A percentile compares a stretch with the other conserved stretches of the same genome.
Conservation (phyloP, 2,329 filamentous ascomycete species). For the Gaeumannomyces sp. region DNA sequence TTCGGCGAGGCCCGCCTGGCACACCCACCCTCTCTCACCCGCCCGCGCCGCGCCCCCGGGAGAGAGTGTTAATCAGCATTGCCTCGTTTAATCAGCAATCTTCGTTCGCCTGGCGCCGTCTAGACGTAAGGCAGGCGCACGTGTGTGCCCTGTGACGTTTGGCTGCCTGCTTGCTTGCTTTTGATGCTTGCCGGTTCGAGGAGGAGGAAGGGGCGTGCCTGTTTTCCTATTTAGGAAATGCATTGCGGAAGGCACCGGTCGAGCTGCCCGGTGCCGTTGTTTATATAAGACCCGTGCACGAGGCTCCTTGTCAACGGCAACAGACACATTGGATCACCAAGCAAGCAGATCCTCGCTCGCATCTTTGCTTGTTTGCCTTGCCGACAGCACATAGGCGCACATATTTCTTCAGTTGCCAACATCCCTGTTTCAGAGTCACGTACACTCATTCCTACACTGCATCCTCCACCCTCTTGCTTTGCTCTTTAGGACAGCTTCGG, state of each 20-base stretch:
- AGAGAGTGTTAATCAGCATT: background rate
- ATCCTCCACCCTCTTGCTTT: background rate
- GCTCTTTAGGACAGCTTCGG: background rate
- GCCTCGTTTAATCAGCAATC: background rate
- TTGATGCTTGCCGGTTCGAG: background rate
- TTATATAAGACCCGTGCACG: background rate
- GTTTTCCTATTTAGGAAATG: background rate
- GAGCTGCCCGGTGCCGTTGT: background rate
- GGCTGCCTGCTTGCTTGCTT: background rate
- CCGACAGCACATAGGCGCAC: background rate
- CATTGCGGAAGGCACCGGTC: background rate
- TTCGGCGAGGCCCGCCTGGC: background rate
- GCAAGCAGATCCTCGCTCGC: background rate
- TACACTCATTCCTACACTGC: background rate
- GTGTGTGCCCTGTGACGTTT: background rate
- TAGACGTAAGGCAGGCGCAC: background rate
- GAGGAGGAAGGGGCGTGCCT: background rate
- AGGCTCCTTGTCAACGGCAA: background rate
- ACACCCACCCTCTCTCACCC: background rate
- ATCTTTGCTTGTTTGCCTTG: background rate
- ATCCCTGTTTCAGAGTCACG: background rate
- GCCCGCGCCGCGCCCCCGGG: too few species aligned
- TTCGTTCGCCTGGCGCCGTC: background rate
- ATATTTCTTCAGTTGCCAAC: background rate
- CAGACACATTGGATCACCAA: background rate